Evolutionary conservation across 257 asterid genomes (phyloP).

Genomic region (Anisodus tanguticus): DNA sequence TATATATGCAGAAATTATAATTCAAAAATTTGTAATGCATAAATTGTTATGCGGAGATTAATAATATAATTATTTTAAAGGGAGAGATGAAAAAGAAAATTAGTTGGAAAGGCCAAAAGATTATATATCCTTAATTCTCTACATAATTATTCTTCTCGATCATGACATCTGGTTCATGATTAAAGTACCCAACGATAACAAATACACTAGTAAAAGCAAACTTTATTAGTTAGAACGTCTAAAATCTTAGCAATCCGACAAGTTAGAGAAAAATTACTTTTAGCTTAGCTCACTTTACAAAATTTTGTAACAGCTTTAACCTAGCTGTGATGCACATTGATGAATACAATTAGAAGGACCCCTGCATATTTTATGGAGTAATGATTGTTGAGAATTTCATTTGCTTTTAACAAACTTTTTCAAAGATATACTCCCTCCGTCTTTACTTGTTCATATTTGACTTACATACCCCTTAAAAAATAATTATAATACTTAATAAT

Average conservation of each 20-base stretch:
- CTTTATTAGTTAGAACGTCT: neutral
- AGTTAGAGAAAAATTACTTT: neutral
- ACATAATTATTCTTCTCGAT: neutral
- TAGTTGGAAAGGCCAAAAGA: neutral
- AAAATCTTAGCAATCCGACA: neutral
- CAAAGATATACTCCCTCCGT: neutral
- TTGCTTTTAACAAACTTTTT: constrained; percentile 30
- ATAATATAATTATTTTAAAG: too few species aligned
- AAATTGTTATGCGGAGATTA: too few species aligned
- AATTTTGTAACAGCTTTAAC: neutral
- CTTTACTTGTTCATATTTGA: too few species aligned
- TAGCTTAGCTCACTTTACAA: neutral
- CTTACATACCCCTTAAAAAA: too few species aligned
- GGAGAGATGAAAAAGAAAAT: neutral
- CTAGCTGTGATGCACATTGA: constrained; percentile 31
- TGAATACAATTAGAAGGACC: neutral
- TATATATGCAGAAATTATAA: neutral
- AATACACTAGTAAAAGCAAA: neutral
- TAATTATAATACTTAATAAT: too few species aligned
- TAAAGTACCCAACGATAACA: neutral
- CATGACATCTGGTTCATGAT: neutral
- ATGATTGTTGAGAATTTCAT: constrained; percentile 32
- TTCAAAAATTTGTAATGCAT: too few species aligned
- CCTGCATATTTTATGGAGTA: constrained; percentile 30
- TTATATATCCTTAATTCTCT: neutral